Percentiles rank a stretch among this genome's conserved stretches.
phyloP scores from a whole-genome alignment of 2,329 filamentous ascomycete species.

The Nigrospora oryzae region DNA sequence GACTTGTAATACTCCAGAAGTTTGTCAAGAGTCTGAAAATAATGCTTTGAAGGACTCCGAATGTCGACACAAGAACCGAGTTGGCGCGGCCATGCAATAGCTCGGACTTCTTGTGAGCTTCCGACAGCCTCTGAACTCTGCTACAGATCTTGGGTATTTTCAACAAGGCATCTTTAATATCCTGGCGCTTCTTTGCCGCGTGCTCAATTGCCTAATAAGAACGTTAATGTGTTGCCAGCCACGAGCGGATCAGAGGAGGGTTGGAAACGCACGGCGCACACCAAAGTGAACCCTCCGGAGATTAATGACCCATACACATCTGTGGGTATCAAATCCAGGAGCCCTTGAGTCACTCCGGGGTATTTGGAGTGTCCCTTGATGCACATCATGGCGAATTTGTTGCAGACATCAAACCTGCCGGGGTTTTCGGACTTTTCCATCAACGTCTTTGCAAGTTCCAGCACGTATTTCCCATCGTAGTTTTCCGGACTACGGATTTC shows the following conservation, averaged over 20 bases:
- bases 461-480: neutral
- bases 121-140: neutral
- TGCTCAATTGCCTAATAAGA: neutral
- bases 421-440: neutral
- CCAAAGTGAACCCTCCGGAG: neutral
- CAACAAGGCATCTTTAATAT: neutral
- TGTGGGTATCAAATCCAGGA: neutral
- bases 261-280: neutral
- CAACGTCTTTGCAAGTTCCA: neutral
- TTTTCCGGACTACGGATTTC: neutral
- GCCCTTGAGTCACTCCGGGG: neutral
- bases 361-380: neutral
- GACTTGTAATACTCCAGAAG: neutral
- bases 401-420: neutral
- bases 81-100: neutral
- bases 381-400: neutral
- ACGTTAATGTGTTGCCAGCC: too few species aligned
- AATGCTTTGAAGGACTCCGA: neutral
- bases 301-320: neutral
- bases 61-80: neutral
- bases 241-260: too few species aligned
- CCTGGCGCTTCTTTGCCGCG: neutral
- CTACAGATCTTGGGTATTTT: neutral
- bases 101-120: neutral
- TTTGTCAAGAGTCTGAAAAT: neutral